Base-by-base conservation (phyloP, 768 basidiomycete species). In the Phanerodontia chrysosporium region DNA sequence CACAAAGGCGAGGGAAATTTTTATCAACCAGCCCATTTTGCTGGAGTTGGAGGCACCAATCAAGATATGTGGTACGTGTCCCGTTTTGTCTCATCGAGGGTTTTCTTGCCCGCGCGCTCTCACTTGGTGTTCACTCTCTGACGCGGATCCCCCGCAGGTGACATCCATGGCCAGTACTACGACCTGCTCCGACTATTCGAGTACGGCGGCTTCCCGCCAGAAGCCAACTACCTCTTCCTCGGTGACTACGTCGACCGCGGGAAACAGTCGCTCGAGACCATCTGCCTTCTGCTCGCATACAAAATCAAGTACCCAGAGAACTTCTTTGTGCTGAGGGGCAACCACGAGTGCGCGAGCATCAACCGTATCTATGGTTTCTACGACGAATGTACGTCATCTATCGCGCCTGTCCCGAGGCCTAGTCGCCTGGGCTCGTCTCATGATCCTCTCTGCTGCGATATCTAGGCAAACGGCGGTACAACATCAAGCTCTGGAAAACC, bases 251-350 rank as follows among this genome's bases (percentile, higher is more conserved):
- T 99, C 70, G 96, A 99, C 78, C 89, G 96, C 73, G 96, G 96
- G 67, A 99, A 99, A 76, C 96, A 99, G 75, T 94, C 91, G 49
- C 83, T 99, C 69, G 96, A 99, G 79, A 99, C 96, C n/a, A 99
- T 99, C 73, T 98, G 96, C 73, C 86, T 99, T 48, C 83, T 99
- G 60, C 86, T 99, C 65, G 95, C 96, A 48, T 99, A 99, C 90
- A 99, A 99, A 84, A 96, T 96, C 83, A 99, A 98, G 83, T 99
- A 98, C 81, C 96, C 96, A 54, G 96, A 99, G 85, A 99, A 99
- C 82, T 99, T 99, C 80, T 99, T 99, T 80, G 95, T 99, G 74
- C 84, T 99, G 62, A 82, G 96, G 68, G 96, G 96, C 67, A 99
- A 99, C 78, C 96, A 99, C 75, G 96, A 99, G 77, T 97, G 96